Conservation (phyloP, 148 eudicot genomes). For the Simmondsia chinensis region DNA sequence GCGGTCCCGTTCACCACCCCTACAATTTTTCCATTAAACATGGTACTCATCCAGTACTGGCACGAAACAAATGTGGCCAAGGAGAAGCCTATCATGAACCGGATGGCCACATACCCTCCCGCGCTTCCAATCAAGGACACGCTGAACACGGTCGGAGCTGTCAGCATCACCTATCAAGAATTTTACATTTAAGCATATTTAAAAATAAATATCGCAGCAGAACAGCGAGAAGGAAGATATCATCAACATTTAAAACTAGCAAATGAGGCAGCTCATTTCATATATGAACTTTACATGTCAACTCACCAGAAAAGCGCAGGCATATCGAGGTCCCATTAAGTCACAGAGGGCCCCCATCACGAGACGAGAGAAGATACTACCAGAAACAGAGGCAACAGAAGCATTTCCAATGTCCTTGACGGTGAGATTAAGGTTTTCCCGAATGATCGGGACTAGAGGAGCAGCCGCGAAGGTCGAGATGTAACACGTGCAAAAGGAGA, state of each 20-base stretch:
- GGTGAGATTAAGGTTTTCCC: constrained; percentile 32
- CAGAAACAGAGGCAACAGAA: constrained; percentile 34
- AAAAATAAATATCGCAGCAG: too few relatives aligned
- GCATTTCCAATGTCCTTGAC: constrained; percentile 26
- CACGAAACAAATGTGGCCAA: constrained; percentile 38
- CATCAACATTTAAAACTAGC: too few relatives aligned
- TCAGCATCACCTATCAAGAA: too few relatives aligned
- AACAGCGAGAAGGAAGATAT: too few relatives aligned
- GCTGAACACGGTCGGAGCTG: constrained; percentile 34
- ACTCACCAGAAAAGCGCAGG: constrained; percentile 22
- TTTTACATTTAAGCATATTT: too few relatives aligned
- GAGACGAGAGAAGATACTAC: constrained; percentile 32
- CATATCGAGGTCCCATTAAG: constrained; percentile 31
- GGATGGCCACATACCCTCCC: constrained; percentile 14
- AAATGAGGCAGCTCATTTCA: too few relatives aligned
- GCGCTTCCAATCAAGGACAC: constrained; percentile 16
- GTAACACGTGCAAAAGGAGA: constrained; percentile 25
- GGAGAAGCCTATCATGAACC: constrained; percentile 39
- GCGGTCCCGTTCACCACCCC: constrained; percentile 41
- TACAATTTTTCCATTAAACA: constrained; percentile 36
- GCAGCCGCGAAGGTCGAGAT: constrained; percentile 38
- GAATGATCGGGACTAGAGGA: constrained; percentile 37
- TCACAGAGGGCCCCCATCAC: constrained; percentile 38
- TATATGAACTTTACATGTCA: too few relatives aligned
- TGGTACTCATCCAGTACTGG: constrained; percentile 42